phyloP scores from a whole-genome alignment of 192 early-diverging fungal genomes.

The Nowakowskiella sp. region DNA sequence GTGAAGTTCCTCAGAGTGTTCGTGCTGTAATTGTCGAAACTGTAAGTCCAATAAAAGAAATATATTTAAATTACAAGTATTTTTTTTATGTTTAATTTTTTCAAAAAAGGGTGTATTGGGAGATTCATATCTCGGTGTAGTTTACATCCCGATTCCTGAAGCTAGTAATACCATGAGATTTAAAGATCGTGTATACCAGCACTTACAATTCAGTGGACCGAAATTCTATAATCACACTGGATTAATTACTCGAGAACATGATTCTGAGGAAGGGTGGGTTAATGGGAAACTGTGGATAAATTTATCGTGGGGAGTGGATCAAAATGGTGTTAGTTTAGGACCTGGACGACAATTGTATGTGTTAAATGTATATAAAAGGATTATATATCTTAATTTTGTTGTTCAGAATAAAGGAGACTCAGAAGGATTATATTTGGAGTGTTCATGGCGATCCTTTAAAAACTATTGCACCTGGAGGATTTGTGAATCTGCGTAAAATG shows the following conservation, averaged over 20 bases:
- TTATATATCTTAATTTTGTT: slow-evolving; percentile 12
- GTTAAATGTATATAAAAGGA: background rate
- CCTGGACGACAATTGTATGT: slow-evolving; percentile 21
- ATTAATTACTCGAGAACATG: slow-evolving; percentile 4
- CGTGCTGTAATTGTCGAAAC: slow-evolving; percentile 35
- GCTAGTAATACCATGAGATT: slow-evolving; percentile 11
- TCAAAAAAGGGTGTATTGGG: slow-evolving; percentile 13
- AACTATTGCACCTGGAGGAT: slow-evolving; percentile 15
- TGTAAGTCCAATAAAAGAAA: slow-evolving; percentile 7
- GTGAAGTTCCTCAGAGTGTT: slow-evolving; percentile 34
- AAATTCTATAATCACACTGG: slow-evolving; percentile 9
- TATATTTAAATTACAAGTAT: background rate
- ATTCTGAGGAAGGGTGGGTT: slow-evolving; percentile 16
- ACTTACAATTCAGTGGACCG: slow-evolving; percentile 19
- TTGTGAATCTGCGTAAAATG: slow-evolving; percentile 13
- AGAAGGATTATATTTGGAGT: slow-evolving; percentile 5
- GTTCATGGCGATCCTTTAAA: slow-evolving; percentile 5
- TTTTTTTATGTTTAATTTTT: background rate
- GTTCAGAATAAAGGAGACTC: background rate
- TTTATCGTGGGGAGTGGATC: slow-evolving; percentile 34
- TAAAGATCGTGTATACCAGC: slow-evolving; percentile 9
- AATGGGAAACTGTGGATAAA: slow-evolving; percentile 22
- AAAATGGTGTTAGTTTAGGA: slow-evolving; percentile 26
- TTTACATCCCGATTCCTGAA: slow-evolving; percentile 35
- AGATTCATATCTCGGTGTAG: slow-evolving; percentile 22